These are phyloP conservation scores for Aspergillus diversus DNA, from an alignment of 495 filamentous ascomycete species.

Conservation along the genomic window DNA sequence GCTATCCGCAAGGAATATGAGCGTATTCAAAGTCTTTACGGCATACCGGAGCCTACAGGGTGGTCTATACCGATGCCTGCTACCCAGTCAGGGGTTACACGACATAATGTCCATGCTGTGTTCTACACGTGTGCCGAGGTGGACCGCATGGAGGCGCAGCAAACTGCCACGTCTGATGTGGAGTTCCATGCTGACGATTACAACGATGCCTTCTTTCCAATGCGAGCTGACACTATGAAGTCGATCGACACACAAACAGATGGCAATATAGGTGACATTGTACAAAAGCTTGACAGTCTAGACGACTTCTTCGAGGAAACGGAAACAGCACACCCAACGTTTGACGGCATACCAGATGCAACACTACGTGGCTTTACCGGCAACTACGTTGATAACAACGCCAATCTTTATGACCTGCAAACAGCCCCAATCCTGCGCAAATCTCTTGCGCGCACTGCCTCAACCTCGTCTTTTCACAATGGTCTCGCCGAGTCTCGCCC, in stretches of 20 bases:
- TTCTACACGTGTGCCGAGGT: conserved; percentile 84
- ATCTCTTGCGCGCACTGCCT: conserved; percentile 71
- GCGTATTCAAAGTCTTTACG: conserved; percentile 89
- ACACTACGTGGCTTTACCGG: conserved; percentile 66
- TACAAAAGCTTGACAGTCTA: conserved; percentile 86
- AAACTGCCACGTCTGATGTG: conserved; percentile 79
- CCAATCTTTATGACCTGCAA: conserved; percentile 91
- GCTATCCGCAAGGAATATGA: conserved; percentile 92
- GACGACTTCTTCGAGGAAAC: conserved; percentile 92
- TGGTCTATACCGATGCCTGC: conserved; percentile 97
- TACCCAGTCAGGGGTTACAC: conserved; percentile 78
- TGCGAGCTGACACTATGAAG: conserved; percentile 87
- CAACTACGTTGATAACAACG: conserved; percentile 72
- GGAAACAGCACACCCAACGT: conserved; percentile 53
- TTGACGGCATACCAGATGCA: conserved; percentile 46
- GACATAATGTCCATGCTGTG: conserved; percentile 92
- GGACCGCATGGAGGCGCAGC: conserved; percentile 58
- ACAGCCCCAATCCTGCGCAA: conserved; percentile 89
- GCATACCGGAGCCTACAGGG: conserved; percentile 92
- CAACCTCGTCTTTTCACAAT: conserved; percentile 82
- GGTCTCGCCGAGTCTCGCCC: conserved; percentile 77
- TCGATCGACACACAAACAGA: conserved; percentile 81
- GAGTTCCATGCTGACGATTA: conserved; percentile 93
- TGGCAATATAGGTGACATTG: conserved; percentile 80
- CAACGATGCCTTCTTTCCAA: conserved; percentile 75